Percentiles rank a stretch among this genome's conserved stretches.
Conservation (phyloP, 1,284 basidiomycete genomes). For the Rhodotorula sp. region DNA sequence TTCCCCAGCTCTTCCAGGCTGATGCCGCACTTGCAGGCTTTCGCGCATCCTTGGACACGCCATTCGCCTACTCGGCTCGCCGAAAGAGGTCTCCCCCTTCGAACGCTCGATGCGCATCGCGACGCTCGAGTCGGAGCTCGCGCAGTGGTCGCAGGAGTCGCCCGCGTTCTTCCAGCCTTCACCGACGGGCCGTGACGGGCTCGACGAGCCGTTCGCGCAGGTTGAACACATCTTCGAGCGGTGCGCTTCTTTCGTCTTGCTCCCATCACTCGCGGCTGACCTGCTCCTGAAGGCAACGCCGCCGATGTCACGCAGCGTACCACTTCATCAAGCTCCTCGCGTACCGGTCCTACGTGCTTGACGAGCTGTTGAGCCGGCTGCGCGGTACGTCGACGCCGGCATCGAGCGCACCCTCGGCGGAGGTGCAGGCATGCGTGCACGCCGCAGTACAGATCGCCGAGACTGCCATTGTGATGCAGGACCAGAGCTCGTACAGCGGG, state of each 20-base stretch:
- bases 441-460: slow-evolving; percentile 9
- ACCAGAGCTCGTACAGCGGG: not conserved
- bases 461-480: slow-evolving; percentile 1
- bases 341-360: slow-evolving; percentile 9
- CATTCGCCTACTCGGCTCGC: not conserved
- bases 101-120: not conserved
- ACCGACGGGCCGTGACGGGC: not conserved
- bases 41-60: slow-evolving; percentile 7
- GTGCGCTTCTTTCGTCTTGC: not conserved
- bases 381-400: not conserved
- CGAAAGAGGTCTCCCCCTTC: not conserved
- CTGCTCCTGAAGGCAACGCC: not conserved
- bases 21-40: not conserved
- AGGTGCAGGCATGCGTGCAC: slow-evolving; percentile 4
- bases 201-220: slow-evolving; percentile 2
- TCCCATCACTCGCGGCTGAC: not conserved
- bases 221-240: slow-evolving; percentile 6
- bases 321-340: slow-evolving; percentile 9
- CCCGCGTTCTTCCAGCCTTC: slow-evolving; percentile 17
- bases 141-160: slow-evolving; percentile 7
- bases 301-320: slow-evolving; percentile 1
- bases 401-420: not conserved
- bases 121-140: slow-evolving; percentile 6
- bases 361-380: slow-evolving; percentile 6
- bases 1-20: no score